Conservation (phyloP, 352 stramenopile species). For the Peronospora destructor region DNA sequence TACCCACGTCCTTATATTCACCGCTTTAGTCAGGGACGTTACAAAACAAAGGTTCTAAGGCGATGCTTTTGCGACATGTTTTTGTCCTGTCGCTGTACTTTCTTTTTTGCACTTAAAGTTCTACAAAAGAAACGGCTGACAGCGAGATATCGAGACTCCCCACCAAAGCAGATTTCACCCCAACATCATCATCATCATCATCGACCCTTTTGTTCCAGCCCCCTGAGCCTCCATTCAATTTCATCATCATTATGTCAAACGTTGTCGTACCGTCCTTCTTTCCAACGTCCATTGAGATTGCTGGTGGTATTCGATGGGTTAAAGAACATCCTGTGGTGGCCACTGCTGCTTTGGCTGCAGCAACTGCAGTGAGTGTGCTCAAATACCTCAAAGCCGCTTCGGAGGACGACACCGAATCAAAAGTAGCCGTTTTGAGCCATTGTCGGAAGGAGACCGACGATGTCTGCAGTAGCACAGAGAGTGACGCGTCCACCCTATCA, state of each 20-base stretch:
- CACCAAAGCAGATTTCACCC: too few species aligned
- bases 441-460: slow-evolving; percentile 32
- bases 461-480: slow-evolving; percentile 59
- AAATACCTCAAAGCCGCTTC: slow-evolving; percentile 45
- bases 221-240: background rate
- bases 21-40: background rate
- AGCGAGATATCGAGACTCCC: too few species aligned
- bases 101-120: slow-evolving; percentile 25
- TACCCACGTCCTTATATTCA: too few species aligned
- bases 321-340: slow-evolving; percentile 64
- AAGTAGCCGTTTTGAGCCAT: slow-evolving; percentile 5
- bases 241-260: slow-evolving; percentile 40
- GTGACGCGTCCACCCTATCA: slow-evolving; percentile 47
- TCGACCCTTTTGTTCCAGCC: too few species aligned
- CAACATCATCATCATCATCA: too few species aligned
- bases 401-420: slow-evolving; percentile 27
- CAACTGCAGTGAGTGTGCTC: slow-evolving; percentile 62
- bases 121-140: slow-evolving; percentile 15
- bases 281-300: slow-evolving; percentile 71
- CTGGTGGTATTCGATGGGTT: slow-evolving; percentile 64
- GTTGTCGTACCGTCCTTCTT: slow-evolving; percentile 68
- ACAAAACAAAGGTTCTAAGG: background rate
- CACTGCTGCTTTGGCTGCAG: slow-evolving; percentile 56
- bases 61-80: too few species aligned
- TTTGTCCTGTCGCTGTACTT: slow-evolving; percentile 19